Conservation (phyloP, 2,329 filamentous ascomycete genomes). For the Elsinoe perseae region DNA sequence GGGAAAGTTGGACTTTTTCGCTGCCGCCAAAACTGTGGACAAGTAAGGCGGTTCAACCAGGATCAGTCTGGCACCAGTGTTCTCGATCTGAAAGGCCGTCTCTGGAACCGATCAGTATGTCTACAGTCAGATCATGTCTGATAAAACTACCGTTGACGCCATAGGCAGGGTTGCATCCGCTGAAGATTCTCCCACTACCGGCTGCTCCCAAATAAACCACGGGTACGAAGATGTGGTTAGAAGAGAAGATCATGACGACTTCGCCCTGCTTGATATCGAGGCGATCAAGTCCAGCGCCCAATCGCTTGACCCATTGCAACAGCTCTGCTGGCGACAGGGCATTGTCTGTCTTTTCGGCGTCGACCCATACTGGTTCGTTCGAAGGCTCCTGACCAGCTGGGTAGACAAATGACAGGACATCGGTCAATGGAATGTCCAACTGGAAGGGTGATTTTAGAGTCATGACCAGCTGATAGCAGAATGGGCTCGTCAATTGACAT, state of each 20-base stretch:
- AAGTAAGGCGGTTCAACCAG: constrained; percentile 44
- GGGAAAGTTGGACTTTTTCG: constrained; percentile 36
- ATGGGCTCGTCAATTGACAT: no score
- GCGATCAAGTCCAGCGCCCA: constrained; percentile 43
- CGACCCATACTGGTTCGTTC: constrained; percentile 47
- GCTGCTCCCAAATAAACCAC: constrained; percentile 48
- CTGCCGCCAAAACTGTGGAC: constrained; percentile 38
- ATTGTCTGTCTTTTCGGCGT: constrained; percentile 39
- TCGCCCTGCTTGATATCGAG: constrained; percentile 43
- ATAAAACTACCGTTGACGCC: constrained; percentile 37
- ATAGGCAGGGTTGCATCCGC: constrained; percentile 49
- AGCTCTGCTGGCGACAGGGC: constrained; percentile 43
- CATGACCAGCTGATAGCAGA: constrained; percentile 36
- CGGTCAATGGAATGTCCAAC: constrained; percentile 41
- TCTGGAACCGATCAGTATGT: constrained; percentile 31
- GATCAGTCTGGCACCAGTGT: constrained; percentile 44
- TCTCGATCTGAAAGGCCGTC: constrained; percentile 45
- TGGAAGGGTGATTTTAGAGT: constrained; percentile 40
- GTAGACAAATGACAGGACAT: constrained; percentile 35
- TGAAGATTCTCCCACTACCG: constrained; percentile 48
- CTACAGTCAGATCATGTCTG: neutral
- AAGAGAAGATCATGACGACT: constrained; percentile 47
- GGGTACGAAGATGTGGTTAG: constrained; percentile 50
- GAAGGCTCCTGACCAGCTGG: constrained; percentile 30
- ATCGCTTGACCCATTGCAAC: constrained; percentile 45